Percentiles rank a stretch among this genome's conserved stretches.
Evolutionary conservation across 1,139 yeast species (phyloP).

Genomic region (Schwanniomyces etchellsii): DNA sequence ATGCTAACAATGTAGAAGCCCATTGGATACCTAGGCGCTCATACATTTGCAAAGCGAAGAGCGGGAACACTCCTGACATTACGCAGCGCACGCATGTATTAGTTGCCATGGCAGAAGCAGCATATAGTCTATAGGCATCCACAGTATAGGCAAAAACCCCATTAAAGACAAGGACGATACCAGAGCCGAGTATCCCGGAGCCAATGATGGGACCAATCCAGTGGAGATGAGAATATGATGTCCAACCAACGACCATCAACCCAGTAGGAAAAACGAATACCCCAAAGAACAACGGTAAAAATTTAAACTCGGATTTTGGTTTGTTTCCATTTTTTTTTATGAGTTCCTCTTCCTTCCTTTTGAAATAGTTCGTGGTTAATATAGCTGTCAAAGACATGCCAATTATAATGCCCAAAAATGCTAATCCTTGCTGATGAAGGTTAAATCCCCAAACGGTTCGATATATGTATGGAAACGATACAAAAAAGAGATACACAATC

Average conservation of each 20-base stretch:
- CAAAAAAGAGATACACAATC: constrained; percentile 56
- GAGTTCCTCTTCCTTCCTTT: constrained; percentile 17
- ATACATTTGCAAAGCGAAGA: constrained; percentile 35
- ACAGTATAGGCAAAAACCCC: constrained; percentile 35
- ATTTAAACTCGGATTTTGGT: constrained; percentile 30
- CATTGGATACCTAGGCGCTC: constrained; percentile 31
- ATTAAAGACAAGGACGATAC: constrained; percentile 35
- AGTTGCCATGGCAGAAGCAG: constrained; percentile 39
- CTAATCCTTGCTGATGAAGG: constrained; percentile 34
- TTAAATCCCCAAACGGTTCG: constrained; percentile 39
- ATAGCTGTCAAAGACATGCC: constrained; percentile 36
- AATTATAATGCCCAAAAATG: constrained; percentile 47
- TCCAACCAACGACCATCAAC: constrained; percentile 36
- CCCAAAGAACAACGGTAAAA: constrained; percentile 32
- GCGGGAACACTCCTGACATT: constrained; percentile 35
- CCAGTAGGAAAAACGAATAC: constrained; percentile 32
- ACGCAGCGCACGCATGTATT: constrained; percentile 33
- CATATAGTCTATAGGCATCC: constrained; percentile 33
- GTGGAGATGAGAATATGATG: constrained; percentile 28
- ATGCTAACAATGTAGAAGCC: constrained; percentile 35
- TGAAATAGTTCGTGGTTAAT: constrained; percentile 16
- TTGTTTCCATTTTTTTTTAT: constrained; percentile 24
- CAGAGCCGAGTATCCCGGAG: constrained; percentile 29
- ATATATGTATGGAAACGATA: constrained; percentile 57
- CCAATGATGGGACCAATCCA: constrained; percentile 41